Evolutionary conservation across 768 basidiomycete genomes (phyloP), one percentile per base, ranked within the genome.

Genomic region (Leccinum arenicola): DNA sequence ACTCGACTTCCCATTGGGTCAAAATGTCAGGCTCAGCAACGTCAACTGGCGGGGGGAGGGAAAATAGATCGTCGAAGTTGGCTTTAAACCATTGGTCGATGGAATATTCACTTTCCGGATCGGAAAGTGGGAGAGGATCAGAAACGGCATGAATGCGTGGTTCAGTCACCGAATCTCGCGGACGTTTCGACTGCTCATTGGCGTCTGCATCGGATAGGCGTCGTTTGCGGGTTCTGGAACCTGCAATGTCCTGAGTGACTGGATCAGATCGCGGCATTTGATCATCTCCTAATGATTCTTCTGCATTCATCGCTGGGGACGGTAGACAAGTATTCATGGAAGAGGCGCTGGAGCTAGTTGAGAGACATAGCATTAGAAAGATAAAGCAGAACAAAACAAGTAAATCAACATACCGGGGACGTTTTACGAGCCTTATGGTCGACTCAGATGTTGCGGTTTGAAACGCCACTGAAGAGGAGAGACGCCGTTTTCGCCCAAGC

Each of bases 11-110:
- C 52, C 75, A 60, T 0, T 57, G 70, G 4, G 64, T 17, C 0
- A 64, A 67, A 1, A 58, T 50, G n/a, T 76, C 72, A 3, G 68
- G 64, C 14, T 68, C 64, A 0, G 55, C 56, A 0, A 64, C 60
- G 25, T 66, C 61, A 3, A 1, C 23, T 49, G 48, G 23, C 21
- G 25, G 25, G 6, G 48, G 48, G 15, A 49, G 21, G 23, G 21
- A 23, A 3, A 76, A 74, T 5, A 70, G 33, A 11, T 52, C 5
- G 6, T 60, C 59, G 54, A 71, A 68, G 47, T 65, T 61, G 4
- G 66, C 57, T 14, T 70, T 62, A 36, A 75, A 76, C 78, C 77
- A 78, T 29, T 73, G 66, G n/a, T 77, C 74, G 19, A 77, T 57
- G 1, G 68, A 65, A n/a, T 64, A 60, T 19, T 65, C 69, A 4